Conservation (phyloP, 106 monocot species). For the Agapanthus africanus region DNA sequence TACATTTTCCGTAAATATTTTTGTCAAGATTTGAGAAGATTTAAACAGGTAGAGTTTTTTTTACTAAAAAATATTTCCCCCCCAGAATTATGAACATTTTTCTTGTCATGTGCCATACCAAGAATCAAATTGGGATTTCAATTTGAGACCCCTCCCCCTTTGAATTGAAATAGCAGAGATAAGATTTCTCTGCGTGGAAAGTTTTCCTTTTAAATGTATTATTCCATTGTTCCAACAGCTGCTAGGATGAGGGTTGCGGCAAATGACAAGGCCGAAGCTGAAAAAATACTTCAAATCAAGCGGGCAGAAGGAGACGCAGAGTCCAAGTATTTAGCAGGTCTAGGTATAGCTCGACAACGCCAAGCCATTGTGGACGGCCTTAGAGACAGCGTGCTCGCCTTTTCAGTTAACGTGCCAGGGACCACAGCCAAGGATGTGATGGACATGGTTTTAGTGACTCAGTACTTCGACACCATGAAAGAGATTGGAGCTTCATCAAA, state of each 20-base stretch:
- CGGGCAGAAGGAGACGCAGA: constrained; percentile 87
- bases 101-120: too few species aligned
- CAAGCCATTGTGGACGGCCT: constrained; percentile 93
- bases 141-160: too few species aligned
- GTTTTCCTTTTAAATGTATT: neutral
- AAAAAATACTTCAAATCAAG: constrained; percentile 87
- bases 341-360: constrained; percentile 80
- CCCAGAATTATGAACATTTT: too few species aligned
- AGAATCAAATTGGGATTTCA: too few species aligned
- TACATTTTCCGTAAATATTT: too few species aligned
- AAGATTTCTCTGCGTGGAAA: neutral
- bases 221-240: constrained; percentile 18
- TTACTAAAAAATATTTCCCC: too few species aligned
- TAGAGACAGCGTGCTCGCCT: constrained; percentile 73
- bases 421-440: constrained; percentile 76
- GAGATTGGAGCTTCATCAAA: constrained; percentile 76
- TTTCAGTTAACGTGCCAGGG: constrained; percentile 66
- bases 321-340: constrained; percentile 74
- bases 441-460: constrained; percentile 91
- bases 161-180: too few species aligned
- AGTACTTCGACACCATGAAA: constrained; percentile 94
- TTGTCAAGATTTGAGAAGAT: too few species aligned
- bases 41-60: too few species aligned
- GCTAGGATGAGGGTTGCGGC: constrained; percentile 78
- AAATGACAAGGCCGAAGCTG: constrained; percentile 85